Percentiles rank a stretch among this genome's conserved stretches.
Evolutionary conservation across 257 asterid genomes (phyloP).

Genomic region (Voacanga thouarsii): DNA sequence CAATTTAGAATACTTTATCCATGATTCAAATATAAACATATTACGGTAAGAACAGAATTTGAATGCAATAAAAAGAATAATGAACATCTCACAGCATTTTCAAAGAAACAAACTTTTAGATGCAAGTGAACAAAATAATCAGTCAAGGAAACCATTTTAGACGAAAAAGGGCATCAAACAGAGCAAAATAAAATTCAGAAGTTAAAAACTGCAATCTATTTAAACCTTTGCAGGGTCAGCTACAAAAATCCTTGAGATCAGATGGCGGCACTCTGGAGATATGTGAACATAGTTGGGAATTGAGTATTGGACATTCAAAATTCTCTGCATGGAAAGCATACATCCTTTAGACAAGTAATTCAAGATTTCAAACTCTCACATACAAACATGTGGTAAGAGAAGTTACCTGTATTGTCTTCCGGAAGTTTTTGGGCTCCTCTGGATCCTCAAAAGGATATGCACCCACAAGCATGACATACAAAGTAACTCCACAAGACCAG

Average conservation of each 20-base stretch:
- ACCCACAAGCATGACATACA: conserved; percentile 96
- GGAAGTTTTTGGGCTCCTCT: conserved; percentile 88
- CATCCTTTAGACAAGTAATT: conserved; percentile 18
- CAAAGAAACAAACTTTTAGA: not conserved
- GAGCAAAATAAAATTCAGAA: not conserved
- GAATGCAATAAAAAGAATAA: not conserved
- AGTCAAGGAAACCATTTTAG: not conserved
- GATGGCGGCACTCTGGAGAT: conserved; percentile 85
- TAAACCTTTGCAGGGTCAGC: conserved; percentile 91
- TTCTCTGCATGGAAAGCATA: conserved; percentile 55
- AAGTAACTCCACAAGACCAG: conserved; percentile 99
- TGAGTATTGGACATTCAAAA: conserved; percentile 87
- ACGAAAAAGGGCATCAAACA: not conserved
- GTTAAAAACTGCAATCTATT: not conserved
- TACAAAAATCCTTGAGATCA: conserved; percentile 86
- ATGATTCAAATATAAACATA: not conserved
- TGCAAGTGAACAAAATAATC: not conserved
- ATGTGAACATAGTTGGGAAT: conserved; percentile 92
- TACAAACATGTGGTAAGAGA: not conserved
- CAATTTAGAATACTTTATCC: not conserved
- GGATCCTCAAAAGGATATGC: conserved; percentile 99
- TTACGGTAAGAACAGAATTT: not conserved
- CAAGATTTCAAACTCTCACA: not conserved
- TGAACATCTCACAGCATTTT: not conserved
- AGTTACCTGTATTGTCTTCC: conserved; percentile 89